Evolutionary conservation across 257 asterid genomes (phyloP), one percentile per base, ranked within the genome.

Genomic region (Nicotiana paniculata): DNA sequence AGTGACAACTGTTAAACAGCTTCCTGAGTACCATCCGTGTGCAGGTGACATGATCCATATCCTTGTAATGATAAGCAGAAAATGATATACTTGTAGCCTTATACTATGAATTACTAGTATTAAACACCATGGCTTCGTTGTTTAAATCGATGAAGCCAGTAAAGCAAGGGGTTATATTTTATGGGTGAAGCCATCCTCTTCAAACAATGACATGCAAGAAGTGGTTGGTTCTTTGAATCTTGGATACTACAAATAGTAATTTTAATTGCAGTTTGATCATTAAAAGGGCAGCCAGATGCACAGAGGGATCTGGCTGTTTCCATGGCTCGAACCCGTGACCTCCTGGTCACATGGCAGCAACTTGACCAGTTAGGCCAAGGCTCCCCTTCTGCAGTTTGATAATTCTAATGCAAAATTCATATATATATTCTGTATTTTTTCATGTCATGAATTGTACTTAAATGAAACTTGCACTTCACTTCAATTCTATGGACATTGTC

Each of bases 1-100:
- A 87, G 92, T 75, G 11, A 85, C 92, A 17, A 86, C 88, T 24
- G 92, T 89, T 69, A 89, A 87, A 80, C 90, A 89, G 86, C 88
- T 87, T 67, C 92, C 90, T 10, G 92, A 89, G 86, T 89, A 86
- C 63, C 88, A 87, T 68, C 63, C 80, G n/a, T 88, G 81, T 79
- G 79, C 88, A 78, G 92, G 90, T 88, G 7, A 74, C 79, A 48
- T 74, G 62, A 74, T 74, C 3, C 62, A 74, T 74, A 48, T 74
- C 61, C 79, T 74, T 74, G 79, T 12, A 48, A 74, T 74, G 79
- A 48, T 48, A 80, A 63, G 43, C 24, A 80, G 30, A 80, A 66
- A 58, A 46, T 61, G 46, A 12, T 32, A 80, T 61, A 39, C 28
- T 53, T 39, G 3, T 32, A 32, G 35, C 35, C 35, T 32, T 32